Percentiles rank a stretch among this genome's conserved stretches.
Conservation (phyloP, 495 filamentous ascomycete genomes). For the Collariella sp. region DNA sequence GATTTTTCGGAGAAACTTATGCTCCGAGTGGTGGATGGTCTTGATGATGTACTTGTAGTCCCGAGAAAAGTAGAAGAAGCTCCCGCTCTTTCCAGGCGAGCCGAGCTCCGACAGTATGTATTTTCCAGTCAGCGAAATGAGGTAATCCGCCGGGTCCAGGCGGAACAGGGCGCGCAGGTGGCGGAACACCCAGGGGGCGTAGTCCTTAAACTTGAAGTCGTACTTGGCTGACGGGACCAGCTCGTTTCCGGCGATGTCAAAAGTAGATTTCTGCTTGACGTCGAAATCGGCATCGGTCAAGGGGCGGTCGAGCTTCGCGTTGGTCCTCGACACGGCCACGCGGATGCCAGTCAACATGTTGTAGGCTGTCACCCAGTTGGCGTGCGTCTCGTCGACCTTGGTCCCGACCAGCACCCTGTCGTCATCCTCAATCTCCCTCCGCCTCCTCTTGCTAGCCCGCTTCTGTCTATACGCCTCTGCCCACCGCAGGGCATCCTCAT, state of each 20-base stretch:
- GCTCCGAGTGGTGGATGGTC: slow-evolving; percentile 94
- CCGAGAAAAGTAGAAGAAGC: slow-evolving; percentile 99
- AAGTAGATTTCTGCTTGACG: slow-evolving; percentile 92
- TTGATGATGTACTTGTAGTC: slow-evolving; percentile 99
- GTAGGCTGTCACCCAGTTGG: slow-evolving; percentile 96
- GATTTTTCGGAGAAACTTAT: slow-evolving; percentile 88
- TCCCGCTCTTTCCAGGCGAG: slow-evolving; percentile 95
- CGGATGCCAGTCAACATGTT: slow-evolving; percentile 99
- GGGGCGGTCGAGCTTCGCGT: slow-evolving; percentile 89
- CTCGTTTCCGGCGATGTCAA: slow-evolving; percentile 97
- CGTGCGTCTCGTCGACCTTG: slow-evolving; percentile 94
- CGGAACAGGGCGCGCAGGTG: slow-evolving; percentile 81
- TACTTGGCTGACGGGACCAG: slow-evolving; percentile 97
- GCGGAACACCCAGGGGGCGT: slow-evolving; percentile 98
- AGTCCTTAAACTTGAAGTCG: slow-evolving; percentile 99
- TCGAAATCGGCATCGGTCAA: slow-evolving; percentile 86
- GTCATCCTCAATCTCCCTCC: slow-evolving; percentile 84
- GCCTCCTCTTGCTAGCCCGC: slow-evolving; percentile 69
- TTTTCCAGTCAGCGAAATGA: slow-evolving; percentile 97
- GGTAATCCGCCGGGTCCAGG: slow-evolving; percentile 92
- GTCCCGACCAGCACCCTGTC: slow-evolving; percentile 93
- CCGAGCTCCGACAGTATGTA: slow-evolving; percentile 97
- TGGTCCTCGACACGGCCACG: slow-evolving; percentile 90
- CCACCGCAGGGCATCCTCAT: slow-evolving; percentile 84
- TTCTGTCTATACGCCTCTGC: slow-evolving; percentile 88